Evolutionary conservation across 2,329 filamentous ascomycete genomes (phyloP), one percentile per base, ranked within the genome.

Genomic region (Apiospora arundinis): DNA sequence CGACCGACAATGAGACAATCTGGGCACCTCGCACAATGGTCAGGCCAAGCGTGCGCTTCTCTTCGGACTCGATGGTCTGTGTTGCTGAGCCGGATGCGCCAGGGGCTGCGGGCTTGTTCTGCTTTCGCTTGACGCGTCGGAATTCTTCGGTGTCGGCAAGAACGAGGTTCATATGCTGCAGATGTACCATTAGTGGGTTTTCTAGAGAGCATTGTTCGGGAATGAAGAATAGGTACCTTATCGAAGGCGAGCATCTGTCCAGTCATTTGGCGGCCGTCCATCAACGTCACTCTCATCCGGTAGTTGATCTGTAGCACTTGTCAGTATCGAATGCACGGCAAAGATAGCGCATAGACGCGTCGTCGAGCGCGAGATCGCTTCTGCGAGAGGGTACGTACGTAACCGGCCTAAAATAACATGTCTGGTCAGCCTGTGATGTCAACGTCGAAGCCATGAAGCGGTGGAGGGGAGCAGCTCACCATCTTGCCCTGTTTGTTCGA

Each of bases 401-500:
- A 92, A 83, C 90, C 91, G 84, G 90, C 90, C 91, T 92, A 84
- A 76, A 85, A 81, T 79, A 78, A 84, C 75, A 79, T 79, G 81
- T 83, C 81, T 81, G 81, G 88, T 93, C 86, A 92, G 91, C 87
- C 84, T 85, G 80, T 79, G 78, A 84, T 83, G 83, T 89, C 85
- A 87, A 88, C 82, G 79, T 80, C 75, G 83, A 83, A 80, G 82
- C 78, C 81, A 48, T 80, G 75, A 81, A 78, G 81, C 77, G 81
- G 78, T 76, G 75, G 75, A 77, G 73, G 74, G 75, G 70, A 71
- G 75, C 72, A 73, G 91, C 94, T 89, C 88, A 98, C 96, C 96
- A 99, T 98, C 90, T 99, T 98, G 85, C 96, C 96, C 85, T 98
- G 95, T 85, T 97, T 97, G 90, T 97, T 95, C 82, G 92, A 90